These are phyloP conservation scores for Eucalyptus tenuipes DNA, from an alignment of 345 rosid species.

Conservation along the genomic window DNA sequence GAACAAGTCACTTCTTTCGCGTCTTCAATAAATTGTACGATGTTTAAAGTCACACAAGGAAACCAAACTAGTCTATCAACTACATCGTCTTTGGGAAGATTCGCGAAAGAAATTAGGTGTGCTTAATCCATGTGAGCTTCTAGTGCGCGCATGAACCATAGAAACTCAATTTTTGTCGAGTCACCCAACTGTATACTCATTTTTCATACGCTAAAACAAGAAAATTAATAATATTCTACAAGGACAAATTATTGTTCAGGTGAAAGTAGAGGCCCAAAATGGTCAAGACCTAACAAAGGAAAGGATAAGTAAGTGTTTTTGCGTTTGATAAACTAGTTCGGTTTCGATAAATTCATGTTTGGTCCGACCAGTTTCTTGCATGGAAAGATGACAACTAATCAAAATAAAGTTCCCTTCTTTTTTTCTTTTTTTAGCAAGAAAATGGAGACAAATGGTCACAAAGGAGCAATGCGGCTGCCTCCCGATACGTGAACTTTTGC, in stretches of 20 bases:
- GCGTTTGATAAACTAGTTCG: neutral
- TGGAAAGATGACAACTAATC: neutral
- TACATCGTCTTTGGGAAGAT: neutral
- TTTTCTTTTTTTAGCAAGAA: no score
- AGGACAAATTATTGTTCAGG: neutral
- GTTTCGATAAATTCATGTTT: neutral
- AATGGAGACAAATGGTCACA: no score
- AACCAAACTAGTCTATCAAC: neutral
- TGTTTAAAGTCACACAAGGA: neutral
- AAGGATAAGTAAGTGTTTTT: no score
- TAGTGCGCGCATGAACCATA: neutral
- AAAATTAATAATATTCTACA: neutral
- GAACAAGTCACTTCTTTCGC: neutral
- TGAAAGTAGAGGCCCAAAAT: neutral
- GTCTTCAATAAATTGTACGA: neutral
- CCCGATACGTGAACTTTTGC: neutral
- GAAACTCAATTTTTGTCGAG: neutral
- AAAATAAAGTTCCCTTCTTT: neutral
- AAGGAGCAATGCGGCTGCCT: neutral
- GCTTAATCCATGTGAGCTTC: neutral
- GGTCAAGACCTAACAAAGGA: neutral
- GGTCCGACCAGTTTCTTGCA: neutral
- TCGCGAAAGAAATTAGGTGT: no score
- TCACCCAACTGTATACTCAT: conserved; percentile 51
- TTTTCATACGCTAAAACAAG: neutral